phyloP scores from a whole-genome alignment of 106 monocot genomes.

The Phalaenopsis equestris region DNA sequence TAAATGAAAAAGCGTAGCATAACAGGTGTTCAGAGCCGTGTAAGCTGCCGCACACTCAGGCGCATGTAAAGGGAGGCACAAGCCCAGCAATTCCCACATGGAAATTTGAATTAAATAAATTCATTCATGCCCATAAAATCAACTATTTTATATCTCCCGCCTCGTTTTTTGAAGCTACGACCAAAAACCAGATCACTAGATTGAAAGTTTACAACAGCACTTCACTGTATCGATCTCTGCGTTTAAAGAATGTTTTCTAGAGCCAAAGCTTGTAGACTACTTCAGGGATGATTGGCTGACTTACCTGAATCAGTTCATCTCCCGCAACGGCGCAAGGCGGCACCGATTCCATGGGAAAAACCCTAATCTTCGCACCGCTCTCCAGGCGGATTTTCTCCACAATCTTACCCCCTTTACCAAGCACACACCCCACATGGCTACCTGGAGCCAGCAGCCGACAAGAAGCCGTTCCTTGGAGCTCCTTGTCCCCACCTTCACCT shows the following conservation, averaged over 20 bases:
- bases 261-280: too few species aligned
- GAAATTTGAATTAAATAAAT: not conserved
- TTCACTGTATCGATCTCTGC: not conserved
- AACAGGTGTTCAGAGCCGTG: not conserved
- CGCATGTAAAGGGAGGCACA: not conserved
- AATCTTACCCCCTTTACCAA: conserved; percentile 66
- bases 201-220: not conserved
- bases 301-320: conserved; percentile 66
- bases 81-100: not conserved
- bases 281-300: not conserved
- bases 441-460: conserved; percentile 47
- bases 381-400: conserved; percentile 62
- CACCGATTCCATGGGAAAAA: conserved; percentile 45
- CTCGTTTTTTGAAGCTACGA: too few species aligned
- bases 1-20: not conserved
- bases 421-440: conserved; percentile 43
- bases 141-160: too few species aligned
- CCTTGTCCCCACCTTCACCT: conserved; percentile 20
- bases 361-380: conserved; percentile 55
- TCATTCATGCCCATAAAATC: too few species aligned
- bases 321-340: conserved; percentile 39
- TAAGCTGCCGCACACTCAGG: too few species aligned
- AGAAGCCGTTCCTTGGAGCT: conserved; percentile 11
- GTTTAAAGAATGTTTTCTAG: not conserved
- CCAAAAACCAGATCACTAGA: not conserved